A percentile compares a stretch with the other conserved stretches of the same genome.
Conservation (phyloP, 2,329 filamentous ascomycete species). For the Venturia aucupariae region DNA sequence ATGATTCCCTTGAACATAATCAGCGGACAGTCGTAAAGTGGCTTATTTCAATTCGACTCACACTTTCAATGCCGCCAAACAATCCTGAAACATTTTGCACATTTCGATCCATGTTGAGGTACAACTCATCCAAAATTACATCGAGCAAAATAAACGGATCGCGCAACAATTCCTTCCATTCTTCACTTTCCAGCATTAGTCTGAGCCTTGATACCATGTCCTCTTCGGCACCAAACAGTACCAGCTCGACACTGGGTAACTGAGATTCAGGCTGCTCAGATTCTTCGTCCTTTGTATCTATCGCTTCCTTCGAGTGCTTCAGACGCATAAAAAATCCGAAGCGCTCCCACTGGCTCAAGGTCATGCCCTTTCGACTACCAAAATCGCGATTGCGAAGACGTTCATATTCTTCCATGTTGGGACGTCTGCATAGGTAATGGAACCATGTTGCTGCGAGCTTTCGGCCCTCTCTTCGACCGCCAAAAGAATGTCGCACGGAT, state of each 20-base stretch:
- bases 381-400: background rate
- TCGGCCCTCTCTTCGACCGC: constrained; percentile 9
- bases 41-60: constrained; percentile 15
- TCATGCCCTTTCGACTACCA: background rate
- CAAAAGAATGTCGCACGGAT: constrained; percentile 24
- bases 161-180: constrained; percentile 20
- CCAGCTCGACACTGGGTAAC: constrained; percentile 18
- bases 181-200: constrained; percentile 16
- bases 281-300: background rate
- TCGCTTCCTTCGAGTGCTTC: background rate
- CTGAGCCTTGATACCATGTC: constrained; percentile 19
- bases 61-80: constrained; percentile 26
- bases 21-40: background rate
- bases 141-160: constrained; percentile 27
- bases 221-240: constrained; percentile 23
- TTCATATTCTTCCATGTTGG: constrained; percentile 15
- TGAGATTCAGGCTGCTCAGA: background rate
- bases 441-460: constrained; percentile 17
- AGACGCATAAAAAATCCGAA: background rate
- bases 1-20: constrained; percentile 19
- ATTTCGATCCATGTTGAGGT: constrained; percentile 23
- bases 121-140: constrained; percentile 26
- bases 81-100: constrained; percentile 24
- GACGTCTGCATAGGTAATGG: constrained; percentile 21
- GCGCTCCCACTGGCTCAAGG: background rate